Percentiles rank a stretch among this genome's conserved stretches.
Conservation (phyloP, 495 filamentous ascomycete genomes). For the Viridothelium virens region DNA sequence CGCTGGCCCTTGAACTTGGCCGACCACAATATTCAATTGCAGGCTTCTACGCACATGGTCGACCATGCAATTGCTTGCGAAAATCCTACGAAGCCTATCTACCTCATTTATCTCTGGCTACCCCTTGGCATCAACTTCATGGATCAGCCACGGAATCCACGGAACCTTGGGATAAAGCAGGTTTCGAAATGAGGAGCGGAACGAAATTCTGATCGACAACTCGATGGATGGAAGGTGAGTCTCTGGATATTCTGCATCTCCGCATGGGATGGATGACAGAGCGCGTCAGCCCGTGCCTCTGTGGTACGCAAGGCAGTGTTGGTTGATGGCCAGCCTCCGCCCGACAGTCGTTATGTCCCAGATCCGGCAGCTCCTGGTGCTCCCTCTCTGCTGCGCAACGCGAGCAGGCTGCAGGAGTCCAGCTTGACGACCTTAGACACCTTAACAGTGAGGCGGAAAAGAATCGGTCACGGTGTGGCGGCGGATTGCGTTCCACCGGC, state of each 20-base stretch:
- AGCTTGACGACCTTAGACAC: no score
- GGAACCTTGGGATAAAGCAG: background rate
- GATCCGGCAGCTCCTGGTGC: background rate
- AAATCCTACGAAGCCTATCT: no score
- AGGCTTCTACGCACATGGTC: background rate
- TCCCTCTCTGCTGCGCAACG: no score
- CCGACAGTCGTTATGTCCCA: background rate
- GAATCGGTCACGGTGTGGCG: background rate
- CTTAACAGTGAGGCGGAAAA: background rate
- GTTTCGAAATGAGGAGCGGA: no score
- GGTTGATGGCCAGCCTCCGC: background rate
- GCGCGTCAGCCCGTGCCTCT: no score
- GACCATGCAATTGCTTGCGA: background rate
- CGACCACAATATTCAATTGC: background rate
- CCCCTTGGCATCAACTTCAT: background rate
- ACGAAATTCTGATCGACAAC: no score
- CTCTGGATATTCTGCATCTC: no score
- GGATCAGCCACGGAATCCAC: background rate
- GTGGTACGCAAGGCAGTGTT: background rate
- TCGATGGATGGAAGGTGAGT: no score
- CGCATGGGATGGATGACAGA: no score
- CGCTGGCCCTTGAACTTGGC: background rate
- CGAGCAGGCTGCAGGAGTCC: no score
- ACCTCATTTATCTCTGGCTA: background rate
- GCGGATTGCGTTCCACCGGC: background rate